A percentile compares a stretch with the other conserved stretches of the same genome.
These are phyloP conservation scores for Solanum phureja DNA, from an alignment of 257 asterid genomes.

Conservation along the genomic window DNA sequence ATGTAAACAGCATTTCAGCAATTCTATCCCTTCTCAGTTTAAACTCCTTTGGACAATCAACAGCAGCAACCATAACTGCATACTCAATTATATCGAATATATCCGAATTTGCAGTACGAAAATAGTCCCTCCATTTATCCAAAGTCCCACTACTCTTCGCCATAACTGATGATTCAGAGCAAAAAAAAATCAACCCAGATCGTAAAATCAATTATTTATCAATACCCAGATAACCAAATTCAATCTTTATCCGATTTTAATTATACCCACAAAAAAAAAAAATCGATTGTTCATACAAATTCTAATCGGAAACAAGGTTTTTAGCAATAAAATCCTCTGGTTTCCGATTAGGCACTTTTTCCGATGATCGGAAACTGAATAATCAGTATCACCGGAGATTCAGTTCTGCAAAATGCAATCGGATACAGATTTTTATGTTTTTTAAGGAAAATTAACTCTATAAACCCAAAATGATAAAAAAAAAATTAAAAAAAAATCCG, in stretches of 20 bases:
- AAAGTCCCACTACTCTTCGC: conserved; percentile 37
- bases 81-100: conserved; percentile 59
- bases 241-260: not conserved
- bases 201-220: conserved; percentile 14
- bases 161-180: conserved; percentile 34
- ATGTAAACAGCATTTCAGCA: conserved; percentile 73
- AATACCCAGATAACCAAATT: conserved; percentile 4
- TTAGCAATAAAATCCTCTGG: conserved; percentile 2
- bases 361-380: not conserved
- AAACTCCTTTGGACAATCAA: conserved; percentile 76
- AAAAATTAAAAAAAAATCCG: not conserved
- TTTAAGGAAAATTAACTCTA: not conserved
- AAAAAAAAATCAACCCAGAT: conserved; percentile 10
- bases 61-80: conserved; percentile 72
- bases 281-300: not conserved
- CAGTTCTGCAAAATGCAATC: not conserved
- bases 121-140: conserved; percentile 83
- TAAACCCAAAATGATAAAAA: not conserved
- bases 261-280: not conserved
- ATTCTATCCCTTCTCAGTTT: conserved; percentile 72
- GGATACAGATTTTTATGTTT: not conserved
- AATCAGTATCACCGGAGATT: conserved; percentile 2
- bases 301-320: not conserved
- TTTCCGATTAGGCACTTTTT: conserved; percentile 8
- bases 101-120: conserved; percentile 61